Evolutionary conservation across 1,139 yeast species (phyloP).

Genomic region (Sugiyamaella novakii): DNA sequence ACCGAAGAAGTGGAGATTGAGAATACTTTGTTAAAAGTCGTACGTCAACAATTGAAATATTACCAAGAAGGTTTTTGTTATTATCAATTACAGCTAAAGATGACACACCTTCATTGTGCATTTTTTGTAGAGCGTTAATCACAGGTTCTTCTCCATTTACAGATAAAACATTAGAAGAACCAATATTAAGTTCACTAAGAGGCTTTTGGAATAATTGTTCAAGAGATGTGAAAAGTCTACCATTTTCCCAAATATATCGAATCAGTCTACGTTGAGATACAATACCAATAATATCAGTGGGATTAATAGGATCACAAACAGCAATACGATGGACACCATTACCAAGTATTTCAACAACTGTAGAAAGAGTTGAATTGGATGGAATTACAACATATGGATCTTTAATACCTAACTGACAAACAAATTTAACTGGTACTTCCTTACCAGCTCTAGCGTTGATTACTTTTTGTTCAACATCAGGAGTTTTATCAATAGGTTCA

Average conservation of each 20-base stretch:
- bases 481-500: conserved; percentile 38
- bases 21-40: conserved; percentile 79
- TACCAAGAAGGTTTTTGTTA: conserved; percentile 74
- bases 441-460: conserved; percentile 43
- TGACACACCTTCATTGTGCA: conserved; percentile 82
- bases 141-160: conserved; percentile 83
- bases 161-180: conserved; percentile 68
- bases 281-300: conserved; percentile 56
- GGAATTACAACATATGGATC: conserved; percentile 80
- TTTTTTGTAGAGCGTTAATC: conserved; percentile 80
- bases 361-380: conserved; percentile 65
- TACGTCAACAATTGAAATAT: conserved; percentile 92
- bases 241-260: conserved; percentile 86
- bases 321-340: conserved; percentile 93
- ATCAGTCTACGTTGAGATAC: conserved; percentile 86
- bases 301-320: conserved; percentile 56
- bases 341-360: conserved; percentile 83
- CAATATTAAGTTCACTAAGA: conserved; percentile 66
- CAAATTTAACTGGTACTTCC: conserved; percentile 75
- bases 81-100: conserved; percentile 94
- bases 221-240: conserved; percentile 77
- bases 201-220: conserved; percentile 72
- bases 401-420: conserved; percentile 75
- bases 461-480: conserved; percentile 37
- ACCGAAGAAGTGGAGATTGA: conserved; percentile 76